Evolutionary conservation across 139 green algal species (phyloP).

Genomic region (Chlorella vulgaris): DNA sequence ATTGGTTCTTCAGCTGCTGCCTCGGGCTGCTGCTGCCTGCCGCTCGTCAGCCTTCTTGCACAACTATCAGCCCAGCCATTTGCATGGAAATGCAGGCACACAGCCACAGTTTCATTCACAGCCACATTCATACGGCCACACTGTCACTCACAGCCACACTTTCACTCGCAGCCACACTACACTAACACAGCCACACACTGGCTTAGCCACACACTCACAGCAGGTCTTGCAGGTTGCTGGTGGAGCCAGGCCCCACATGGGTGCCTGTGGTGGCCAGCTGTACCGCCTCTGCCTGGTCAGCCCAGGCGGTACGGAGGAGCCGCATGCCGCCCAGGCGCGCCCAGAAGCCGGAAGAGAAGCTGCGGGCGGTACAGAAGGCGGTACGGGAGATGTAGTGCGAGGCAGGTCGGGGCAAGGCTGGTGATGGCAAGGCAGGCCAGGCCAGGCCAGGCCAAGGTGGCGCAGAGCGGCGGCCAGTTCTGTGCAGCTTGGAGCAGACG

Average conservation of each 20-base stretch:
- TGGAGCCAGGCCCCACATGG: neutral
- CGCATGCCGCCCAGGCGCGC: slow-evolving; percentile 10
- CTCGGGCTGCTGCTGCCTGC: too few species aligned
- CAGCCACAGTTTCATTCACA: too few species aligned
- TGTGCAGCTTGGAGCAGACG: too few species aligned
- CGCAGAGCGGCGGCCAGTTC: too few species aligned
- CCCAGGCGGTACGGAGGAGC: neutral
- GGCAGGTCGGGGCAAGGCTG: too few species aligned
- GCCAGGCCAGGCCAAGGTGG: too few species aligned
- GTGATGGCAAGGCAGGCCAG: too few species aligned
- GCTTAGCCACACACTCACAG: neutral
- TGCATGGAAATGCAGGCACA: too few species aligned
- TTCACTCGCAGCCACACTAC: neutral
- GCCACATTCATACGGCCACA: too few species aligned
- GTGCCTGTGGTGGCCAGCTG: slow-evolving; percentile 1
- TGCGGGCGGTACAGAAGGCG: neutral
- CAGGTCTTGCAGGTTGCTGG: neutral
- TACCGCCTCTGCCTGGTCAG: neutral
- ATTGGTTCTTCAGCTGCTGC: too few species aligned
- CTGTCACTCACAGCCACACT: neutral
- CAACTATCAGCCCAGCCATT: too few species aligned
- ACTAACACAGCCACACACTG: neutral
- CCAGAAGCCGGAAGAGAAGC: slow-evolving; percentile 10
- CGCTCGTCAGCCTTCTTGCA: too few species aligned
- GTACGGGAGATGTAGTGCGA: neutral